These are phyloP conservation scores for Psilocybe mexicana DNA, from an alignment of 1,284 basidiomycete genomes.

Conservation along the genomic window DNA sequence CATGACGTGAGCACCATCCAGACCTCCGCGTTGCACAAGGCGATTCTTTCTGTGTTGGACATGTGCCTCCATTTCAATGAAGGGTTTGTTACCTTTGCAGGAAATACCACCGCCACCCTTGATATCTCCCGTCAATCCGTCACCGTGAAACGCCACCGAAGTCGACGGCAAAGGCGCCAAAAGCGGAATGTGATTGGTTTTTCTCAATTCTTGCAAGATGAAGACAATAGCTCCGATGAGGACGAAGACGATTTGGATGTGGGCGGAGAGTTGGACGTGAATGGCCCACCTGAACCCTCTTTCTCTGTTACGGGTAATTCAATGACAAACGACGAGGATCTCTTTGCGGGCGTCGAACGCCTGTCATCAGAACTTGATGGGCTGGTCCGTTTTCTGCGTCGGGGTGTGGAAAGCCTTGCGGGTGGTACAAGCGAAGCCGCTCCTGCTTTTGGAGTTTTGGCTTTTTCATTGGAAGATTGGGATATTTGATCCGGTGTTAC, in stretches of 20 bases:
- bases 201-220: slow-evolving; percentile 37
- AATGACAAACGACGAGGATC: slow-evolving; percentile 42
- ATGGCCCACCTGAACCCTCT: slow-evolving; percentile 39
- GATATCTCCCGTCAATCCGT: slow-evolving; percentile 62
- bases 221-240: slow-evolving; percentile 50
- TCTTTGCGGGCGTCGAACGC: slow-evolving; percentile 53
- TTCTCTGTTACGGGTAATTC: slow-evolving; percentile 44
- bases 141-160: slow-evolving; percentile 56
- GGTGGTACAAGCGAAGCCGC: slow-evolving; percentile 55
- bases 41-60: slow-evolving; percentile 71
- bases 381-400: slow-evolving; percentile 65
- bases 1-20: slow-evolving; percentile 26
- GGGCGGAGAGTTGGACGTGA: slow-evolving; percentile 30
- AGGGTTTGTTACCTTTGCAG: slow-evolving; percentile 59
- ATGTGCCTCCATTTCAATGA: slow-evolving; percentile 70
- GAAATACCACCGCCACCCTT: slow-evolving; percentile 54
- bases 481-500: slow-evolving; percentile 40
- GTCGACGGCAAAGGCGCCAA: slow-evolving; percentile 53
- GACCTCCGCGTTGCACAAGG: slow-evolving; percentile 63
- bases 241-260: slow-evolving; percentile 40
- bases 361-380: slow-evolving; percentile 57
- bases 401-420: slow-evolving; percentile 65
- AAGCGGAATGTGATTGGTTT: slow-evolving; percentile 65
- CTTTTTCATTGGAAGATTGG: slow-evolving; percentile 83
- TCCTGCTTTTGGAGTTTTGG: slow-evolving; percentile 68